A percentile compares a stretch with the other conserved stretches of the same genome.
These are phyloP conservation scores for Brassica nigra DNA, from an alignment of 345 rosid species.

Conservation along the genomic window DNA sequence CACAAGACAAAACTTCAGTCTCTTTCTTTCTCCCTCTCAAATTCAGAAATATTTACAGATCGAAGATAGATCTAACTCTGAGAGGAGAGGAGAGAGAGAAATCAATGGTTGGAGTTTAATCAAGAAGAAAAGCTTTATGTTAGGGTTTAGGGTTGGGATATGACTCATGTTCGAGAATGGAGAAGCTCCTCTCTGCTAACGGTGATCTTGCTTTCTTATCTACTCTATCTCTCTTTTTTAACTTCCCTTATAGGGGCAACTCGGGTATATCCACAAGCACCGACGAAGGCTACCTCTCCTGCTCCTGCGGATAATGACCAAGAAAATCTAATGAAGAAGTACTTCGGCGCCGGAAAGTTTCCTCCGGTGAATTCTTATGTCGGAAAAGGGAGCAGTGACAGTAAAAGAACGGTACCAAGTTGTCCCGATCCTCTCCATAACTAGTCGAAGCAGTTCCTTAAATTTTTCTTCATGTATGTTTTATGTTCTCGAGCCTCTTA, in stretches of 20 bases:
- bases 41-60: slow-evolving; percentile 14
- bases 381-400: slow-evolving; percentile 51
- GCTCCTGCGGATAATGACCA: slow-evolving; percentile 10
- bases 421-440: slow-evolving; percentile 96
- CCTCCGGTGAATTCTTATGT: slow-evolving; percentile 39
- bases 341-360: slow-evolving; percentile 48
- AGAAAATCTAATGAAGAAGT: slow-evolving; percentile 43
- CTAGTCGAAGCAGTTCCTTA: slow-evolving; percentile 46
- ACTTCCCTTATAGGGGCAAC: slow-evolving; percentile 49
- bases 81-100: slow-evolving; percentile 1
- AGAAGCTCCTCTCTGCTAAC: slow-evolving; percentile 34
- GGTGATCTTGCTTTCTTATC: slow-evolving; percentile 34
- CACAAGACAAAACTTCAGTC: slow-evolving; percentile 33
- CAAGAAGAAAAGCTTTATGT: slow-evolving; percentile 39
- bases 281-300: neutral
- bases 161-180: slow-evolving; percentile 43
- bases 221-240: slow-evolving; percentile 14
- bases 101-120: slow-evolving; percentile 35
- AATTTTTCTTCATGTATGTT: neutral
- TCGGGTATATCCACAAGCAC: slow-evolving; percentile 44
- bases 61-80: slow-evolving; percentile 24
- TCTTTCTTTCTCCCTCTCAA: slow-evolving; percentile 16
- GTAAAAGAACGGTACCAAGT: slow-evolving; percentile 77
- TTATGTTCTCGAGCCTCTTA: neutral
- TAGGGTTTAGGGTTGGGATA: slow-evolving; percentile 40